Conservation (phyloP, 2,329 filamentous ascomycete species). For the Periconia macrospinosa region DNA sequence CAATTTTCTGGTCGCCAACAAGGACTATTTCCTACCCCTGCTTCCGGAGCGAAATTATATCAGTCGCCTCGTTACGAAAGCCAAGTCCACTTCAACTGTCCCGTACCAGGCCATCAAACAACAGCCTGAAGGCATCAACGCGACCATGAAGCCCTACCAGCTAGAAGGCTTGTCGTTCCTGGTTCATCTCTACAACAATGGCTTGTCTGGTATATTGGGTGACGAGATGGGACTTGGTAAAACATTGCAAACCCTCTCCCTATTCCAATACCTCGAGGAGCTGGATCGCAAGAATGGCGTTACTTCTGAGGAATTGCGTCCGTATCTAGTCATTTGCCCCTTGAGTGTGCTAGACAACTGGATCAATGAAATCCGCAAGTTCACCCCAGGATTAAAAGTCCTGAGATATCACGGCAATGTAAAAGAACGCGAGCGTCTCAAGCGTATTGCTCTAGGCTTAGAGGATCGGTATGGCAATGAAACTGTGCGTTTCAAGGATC, state of each 20-base stretch:
- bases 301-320: constrained; percentile 68
- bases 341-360: constrained; percentile 96
- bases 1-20: constrained; percentile 50
- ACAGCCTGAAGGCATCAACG: constrained; percentile 52
- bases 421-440: constrained; percentile 74
- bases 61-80: constrained; percentile 36
- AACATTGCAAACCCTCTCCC: constrained; percentile 95
- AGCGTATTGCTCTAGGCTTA: constrained; percentile 51
- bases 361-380: constrained; percentile 97
- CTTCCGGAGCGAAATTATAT: constrained; percentile 50
- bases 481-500: constrained; percentile 76
- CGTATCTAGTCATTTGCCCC: constrained; percentile 94
- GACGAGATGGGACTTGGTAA: constrained; percentile 99
- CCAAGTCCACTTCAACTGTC: constrained; percentile 28
- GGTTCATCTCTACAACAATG: constrained; percentile 98
- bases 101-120: constrained; percentile 45
- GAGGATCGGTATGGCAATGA: constrained; percentile 52
- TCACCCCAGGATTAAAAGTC: constrained; percentile 82
- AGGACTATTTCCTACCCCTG: constrained; percentile 51
- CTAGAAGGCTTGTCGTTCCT: constrained; percentile 98
- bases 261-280: constrained; percentile 96
- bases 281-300: constrained; percentile 63
- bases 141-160: constrained; percentile 88
- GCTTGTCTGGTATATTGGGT: constrained; percentile 95
- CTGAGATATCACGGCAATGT: constrained; percentile 96